Conservation (phyloP, 2,329 filamentous ascomycete genomes). For the Ophiostoma himal-ulmi region DNA sequence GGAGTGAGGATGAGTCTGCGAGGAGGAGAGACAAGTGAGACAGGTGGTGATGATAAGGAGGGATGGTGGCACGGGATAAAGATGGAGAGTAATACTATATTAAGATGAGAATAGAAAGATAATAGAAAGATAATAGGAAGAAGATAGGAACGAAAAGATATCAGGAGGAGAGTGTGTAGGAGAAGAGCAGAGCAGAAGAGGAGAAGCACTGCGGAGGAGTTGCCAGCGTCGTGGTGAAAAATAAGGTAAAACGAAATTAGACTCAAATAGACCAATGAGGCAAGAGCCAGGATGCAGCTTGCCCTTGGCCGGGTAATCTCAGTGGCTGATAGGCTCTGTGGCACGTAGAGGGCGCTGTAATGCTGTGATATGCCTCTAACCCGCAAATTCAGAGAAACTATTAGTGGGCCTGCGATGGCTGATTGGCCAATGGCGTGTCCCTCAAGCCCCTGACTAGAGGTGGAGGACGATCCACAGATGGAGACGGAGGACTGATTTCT, state of each 20-base stretch:
- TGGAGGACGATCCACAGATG: neutral
- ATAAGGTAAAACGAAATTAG: slow-evolving; percentile 4
- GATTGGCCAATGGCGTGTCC: slow-evolving; percentile 22
- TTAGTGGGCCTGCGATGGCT: neutral
- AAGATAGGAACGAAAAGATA: neutral
- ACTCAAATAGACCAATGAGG: neutral
- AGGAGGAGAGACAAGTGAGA: neutral
- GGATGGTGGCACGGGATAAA: neutral
- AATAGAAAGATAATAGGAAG: neutral
- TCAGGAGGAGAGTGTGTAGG: neutral
- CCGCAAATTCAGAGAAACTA: neutral
- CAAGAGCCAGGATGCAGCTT: slow-evolving; percentile 5
- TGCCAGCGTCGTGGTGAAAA: slow-evolving; percentile 8
- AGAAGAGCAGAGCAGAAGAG: neutral
- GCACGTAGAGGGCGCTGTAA: neutral
- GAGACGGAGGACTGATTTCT: slow-evolving; percentile 2
- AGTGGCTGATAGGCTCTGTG: slow-evolving; percentile 4
- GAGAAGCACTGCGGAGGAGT: neutral
- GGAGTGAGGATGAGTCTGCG: neutral
- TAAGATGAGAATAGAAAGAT: neutral
- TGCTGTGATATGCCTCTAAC: neutral
- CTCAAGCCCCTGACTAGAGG: slow-evolving; percentile 23
- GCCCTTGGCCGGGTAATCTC: slow-evolving; percentile 6
- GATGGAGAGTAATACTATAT: neutral
- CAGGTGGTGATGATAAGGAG: neutral